phyloP scores from a whole-genome alignment of 805 yeast species.

The Starmerella khaoyaiensis region DNA sequence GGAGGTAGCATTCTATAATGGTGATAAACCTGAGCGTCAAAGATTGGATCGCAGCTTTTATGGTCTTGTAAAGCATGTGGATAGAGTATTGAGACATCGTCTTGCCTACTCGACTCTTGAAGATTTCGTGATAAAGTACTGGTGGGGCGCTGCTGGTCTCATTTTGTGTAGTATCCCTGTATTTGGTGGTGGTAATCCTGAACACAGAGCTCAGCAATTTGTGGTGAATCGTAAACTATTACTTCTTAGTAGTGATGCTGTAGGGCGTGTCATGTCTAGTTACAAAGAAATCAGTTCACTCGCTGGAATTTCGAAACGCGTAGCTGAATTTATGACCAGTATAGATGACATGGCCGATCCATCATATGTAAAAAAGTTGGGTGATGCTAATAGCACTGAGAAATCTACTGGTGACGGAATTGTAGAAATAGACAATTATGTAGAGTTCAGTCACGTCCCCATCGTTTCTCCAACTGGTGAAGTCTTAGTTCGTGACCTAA shows the following conservation, averaged over 20 bases:
- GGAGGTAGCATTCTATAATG: conserved; percentile 75
- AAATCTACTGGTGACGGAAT: conserved; percentile 1
- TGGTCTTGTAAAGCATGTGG: conserved; percentile 62
- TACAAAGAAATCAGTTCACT: conserved; percentile 74
- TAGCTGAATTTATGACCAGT: conserved; percentile 53
- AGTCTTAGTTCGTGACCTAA: conserved; percentile 48
- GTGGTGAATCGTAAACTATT: conserved; percentile 77
- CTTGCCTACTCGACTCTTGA: conserved; percentile 73
- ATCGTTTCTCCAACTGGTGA: conserved; percentile 77
- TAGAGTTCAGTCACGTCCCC: conserved; percentile 61
- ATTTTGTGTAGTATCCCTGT: conserved; percentile 80
- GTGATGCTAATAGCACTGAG: neutral
- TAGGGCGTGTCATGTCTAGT: conserved; percentile 74
- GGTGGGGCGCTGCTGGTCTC: conserved; percentile 93
- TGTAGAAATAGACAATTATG: conserved; percentile 38
- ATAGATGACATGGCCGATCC: conserved; percentile 38
- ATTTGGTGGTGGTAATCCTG: conserved; percentile 36
- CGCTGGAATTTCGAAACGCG: conserved; percentile 67
- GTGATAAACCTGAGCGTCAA: conserved; percentile 67
- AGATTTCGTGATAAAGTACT: conserved; percentile 76
- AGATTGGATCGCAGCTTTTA: conserved; percentile 69
- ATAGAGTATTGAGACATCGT: conserved; percentile 60
- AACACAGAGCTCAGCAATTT: conserved; percentile 31
- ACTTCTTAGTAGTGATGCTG: conserved; percentile 72
- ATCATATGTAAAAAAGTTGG: no score